Evolutionary conservation across 108 stramenopile species (phyloP).

Genomic region (Cyclotella sp.): DNA sequence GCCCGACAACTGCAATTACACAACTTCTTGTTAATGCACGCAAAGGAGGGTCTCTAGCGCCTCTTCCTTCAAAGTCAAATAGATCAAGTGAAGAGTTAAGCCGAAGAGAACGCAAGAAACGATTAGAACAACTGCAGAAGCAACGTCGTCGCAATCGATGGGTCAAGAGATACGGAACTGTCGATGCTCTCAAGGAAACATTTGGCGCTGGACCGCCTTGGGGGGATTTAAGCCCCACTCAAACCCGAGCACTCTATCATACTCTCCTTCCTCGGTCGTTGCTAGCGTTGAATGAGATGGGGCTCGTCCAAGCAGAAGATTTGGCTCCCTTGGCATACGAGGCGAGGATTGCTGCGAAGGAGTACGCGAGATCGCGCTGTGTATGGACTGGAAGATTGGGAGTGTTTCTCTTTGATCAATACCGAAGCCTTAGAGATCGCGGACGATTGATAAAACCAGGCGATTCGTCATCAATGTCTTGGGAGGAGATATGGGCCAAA

Average conservation of each 20-base stretch:
- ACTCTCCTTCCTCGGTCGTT: conserved; percentile 46
- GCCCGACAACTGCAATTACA: not conserved
- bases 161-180: conserved; percentile 23
- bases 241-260: conserved; percentile 49
- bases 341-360: conserved; percentile 64
- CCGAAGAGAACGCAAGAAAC: conserved; percentile 31
- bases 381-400: conserved; percentile 55
- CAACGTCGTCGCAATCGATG: conserved; percentile 36
- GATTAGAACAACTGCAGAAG: conserved; percentile 11
- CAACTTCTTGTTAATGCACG: not conserved
- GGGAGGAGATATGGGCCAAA: conserved; percentile 68
- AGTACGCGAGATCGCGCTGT: conserved; percentile 69
- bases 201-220: conserved; percentile 43
- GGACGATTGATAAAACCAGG: conserved; percentile 43
- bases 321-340: conserved; percentile 61
- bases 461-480: conserved; percentile 55
- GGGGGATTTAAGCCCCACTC: conserved; percentile 35
- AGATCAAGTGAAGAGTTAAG: conserved; percentile 2
- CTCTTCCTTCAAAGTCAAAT: not conserved
- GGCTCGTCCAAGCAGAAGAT: conserved; percentile 45
- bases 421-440: conserved; percentile 53
- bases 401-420: conserved; percentile 61
- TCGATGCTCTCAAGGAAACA: conserved; percentile 27
- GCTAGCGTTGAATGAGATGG: conserved; percentile 41
- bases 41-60: too few relatives aligned